phyloP scores from a whole-genome alignment of 2,329 filamentous ascomycete species.

The Aspergillus fumigatiaffinis region DNA sequence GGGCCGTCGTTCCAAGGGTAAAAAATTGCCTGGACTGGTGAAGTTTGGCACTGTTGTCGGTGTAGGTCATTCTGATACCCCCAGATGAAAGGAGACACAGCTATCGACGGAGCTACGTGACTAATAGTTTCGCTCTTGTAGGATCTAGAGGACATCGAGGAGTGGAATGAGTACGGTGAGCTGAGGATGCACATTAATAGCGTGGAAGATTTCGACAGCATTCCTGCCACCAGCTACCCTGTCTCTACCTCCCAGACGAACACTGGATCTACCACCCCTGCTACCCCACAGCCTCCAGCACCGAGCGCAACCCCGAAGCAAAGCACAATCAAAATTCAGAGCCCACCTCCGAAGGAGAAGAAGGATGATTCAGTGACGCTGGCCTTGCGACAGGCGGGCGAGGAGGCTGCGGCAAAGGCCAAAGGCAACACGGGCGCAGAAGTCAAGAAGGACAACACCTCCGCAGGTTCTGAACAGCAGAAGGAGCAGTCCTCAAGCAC shows the following conservation, averaged over 20 bases:
- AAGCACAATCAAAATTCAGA: slow-evolving; percentile 41
- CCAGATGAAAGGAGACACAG: neutral
- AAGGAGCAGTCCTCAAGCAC: slow-evolving; percentile 14
- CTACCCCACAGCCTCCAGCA: slow-evolving; percentile 21
- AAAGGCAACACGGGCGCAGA: slow-evolving; percentile 23
- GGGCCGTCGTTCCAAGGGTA: slow-evolving; percentile 77
- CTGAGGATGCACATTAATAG: slow-evolving; percentile 74
- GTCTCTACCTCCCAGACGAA: slow-evolving; percentile 19
- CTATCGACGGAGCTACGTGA: neutral
- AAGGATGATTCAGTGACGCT: slow-evolving; percentile 37
- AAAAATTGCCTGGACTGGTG: slow-evolving; percentile 83
- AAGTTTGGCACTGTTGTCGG: slow-evolving; percentile 82
- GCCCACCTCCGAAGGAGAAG: slow-evolving; percentile 34
- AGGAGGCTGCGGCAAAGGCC: slow-evolving; percentile 37
- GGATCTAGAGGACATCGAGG: slow-evolving; percentile 92
- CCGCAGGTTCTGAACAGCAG: slow-evolving; percentile 13
- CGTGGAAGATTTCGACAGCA: slow-evolving; percentile 31
- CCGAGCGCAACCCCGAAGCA: slow-evolving; percentile 24
- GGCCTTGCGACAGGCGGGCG: slow-evolving; percentile 43
- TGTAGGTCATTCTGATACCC: slow-evolving; percentile 53
- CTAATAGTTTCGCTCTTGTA: slow-evolving; percentile 36
- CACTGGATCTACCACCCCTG: slow-evolving; percentile 21
- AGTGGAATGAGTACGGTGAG: slow-evolving; percentile 99
- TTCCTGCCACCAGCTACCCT: slow-evolving; percentile 27
- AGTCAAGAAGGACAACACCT: slow-evolving; percentile 11